Conservation (phyloP, 2,329 filamentous ascomycete genomes). For the Thielaviopsis cerberus region DNA sequence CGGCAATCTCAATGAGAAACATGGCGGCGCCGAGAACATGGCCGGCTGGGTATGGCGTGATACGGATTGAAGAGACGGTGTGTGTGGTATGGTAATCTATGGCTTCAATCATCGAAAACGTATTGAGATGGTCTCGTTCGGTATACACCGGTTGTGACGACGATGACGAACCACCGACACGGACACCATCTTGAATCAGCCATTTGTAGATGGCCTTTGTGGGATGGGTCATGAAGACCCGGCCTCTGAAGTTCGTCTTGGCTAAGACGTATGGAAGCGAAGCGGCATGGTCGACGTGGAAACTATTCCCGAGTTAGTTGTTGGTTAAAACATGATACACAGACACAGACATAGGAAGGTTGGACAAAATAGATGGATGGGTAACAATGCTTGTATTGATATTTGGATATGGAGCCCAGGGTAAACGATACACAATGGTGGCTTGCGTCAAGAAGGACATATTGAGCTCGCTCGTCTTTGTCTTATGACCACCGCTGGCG, state of each 20-base stretch:
- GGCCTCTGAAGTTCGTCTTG: constrained; percentile 92
- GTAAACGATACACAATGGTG: constrained; percentile 1
- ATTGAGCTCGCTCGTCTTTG: constrained; percentile 1
- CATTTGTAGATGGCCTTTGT: constrained; percentile 99
- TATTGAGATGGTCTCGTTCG: constrained; percentile 85
- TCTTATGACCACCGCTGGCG: neutral
- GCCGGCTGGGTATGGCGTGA: constrained; percentile 90
- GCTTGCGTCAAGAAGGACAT: constrained; percentile 4
- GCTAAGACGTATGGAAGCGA: constrained; percentile 93
- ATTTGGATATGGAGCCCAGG: constrained; percentile 3
- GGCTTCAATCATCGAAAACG: constrained; percentile 83
- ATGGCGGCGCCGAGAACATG: constrained; percentile 97
- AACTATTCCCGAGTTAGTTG: constrained; percentile 37
- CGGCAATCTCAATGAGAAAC: constrained; percentile 94
- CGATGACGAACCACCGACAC: constrained; percentile 57
- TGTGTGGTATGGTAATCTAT: constrained; percentile 98
- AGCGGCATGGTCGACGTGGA: constrained; percentile 95
- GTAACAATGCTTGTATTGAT: constrained; percentile 8
- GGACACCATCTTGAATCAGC: constrained; percentile 92
- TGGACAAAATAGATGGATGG: neutral
- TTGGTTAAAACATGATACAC: neutral
- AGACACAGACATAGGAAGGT: constrained; percentile 2
- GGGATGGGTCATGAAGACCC: constrained; percentile 97
- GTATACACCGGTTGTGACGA: constrained; percentile 70
- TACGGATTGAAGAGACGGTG: constrained; percentile 86